Conservation (phyloP, 2,329 filamentous ascomycete species). For the Orbilia quercus region DNA sequence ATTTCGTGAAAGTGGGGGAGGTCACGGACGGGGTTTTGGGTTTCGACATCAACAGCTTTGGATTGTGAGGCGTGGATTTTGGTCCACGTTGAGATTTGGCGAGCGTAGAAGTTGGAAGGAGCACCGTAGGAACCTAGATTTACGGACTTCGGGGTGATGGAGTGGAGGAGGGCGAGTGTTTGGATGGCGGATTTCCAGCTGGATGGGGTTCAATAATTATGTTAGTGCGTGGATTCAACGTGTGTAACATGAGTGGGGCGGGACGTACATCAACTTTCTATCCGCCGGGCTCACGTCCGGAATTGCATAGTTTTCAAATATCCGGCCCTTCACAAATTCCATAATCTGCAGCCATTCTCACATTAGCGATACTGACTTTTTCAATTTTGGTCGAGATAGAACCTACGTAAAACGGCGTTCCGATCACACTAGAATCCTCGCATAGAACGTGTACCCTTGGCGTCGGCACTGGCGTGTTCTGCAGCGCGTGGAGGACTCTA, state of each 20-base stretch:
- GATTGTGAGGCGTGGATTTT: slow-evolving; percentile 83
- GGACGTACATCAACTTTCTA: slow-evolving; percentile 75
- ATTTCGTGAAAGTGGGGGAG: slow-evolving; percentile 86
- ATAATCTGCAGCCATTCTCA: slow-evolving; percentile 71
- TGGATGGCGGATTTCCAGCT: slow-evolving; percentile 82
- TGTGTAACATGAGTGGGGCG: too few species aligned
- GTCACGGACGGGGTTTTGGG: slow-evolving; percentile 78
- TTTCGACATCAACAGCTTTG: slow-evolving; percentile 78
- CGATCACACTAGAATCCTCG: slow-evolving; percentile 81
- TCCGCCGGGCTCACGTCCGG: slow-evolving; percentile 76
- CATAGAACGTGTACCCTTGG: slow-evolving; percentile 86
- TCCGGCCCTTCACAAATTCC: slow-evolving; percentile 92
- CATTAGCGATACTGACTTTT: neutral
- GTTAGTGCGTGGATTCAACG: too few species aligned
- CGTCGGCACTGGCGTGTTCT: slow-evolving; percentile 82
- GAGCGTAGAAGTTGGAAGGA: slow-evolving; percentile 79
- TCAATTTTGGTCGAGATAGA: neutral
- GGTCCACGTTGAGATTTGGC: slow-evolving; percentile 85
- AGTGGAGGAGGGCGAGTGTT: slow-evolving; percentile 89
- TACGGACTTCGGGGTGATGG: slow-evolving; percentile 68
- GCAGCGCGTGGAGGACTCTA: slow-evolving; percentile 85
- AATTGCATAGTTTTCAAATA: slow-evolving; percentile 88
- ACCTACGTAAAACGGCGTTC: slow-evolving; percentile 82
- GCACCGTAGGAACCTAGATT: slow-evolving; percentile 80
- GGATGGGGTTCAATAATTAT: too few species aligned